These are phyloP conservation scores for Citrus sp. DNA, from an alignment of 345 rosid genomes.

Conservation along the genomic window DNA sequence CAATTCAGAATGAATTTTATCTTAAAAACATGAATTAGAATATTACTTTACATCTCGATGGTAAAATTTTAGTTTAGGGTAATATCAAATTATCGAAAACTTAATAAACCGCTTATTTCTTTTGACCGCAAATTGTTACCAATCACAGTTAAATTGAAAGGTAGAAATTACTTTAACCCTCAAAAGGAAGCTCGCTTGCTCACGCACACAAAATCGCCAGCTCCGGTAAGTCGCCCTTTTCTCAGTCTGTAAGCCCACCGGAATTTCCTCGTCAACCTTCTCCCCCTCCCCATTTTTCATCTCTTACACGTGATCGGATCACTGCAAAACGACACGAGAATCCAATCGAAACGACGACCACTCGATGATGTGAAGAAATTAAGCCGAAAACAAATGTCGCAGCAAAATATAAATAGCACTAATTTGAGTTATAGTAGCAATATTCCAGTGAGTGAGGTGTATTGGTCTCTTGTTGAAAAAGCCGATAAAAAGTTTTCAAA, in stretches of 20 bases:
- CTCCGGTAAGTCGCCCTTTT: not conserved
- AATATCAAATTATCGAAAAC: too few species aligned
- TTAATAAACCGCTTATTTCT: too few species aligned
- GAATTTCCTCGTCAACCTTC: not conserved
- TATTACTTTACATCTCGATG: too few species aligned
- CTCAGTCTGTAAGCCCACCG: not conserved
- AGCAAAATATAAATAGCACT: constrained; percentile 33
- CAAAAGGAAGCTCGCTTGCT: not conserved
- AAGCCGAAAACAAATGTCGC: constrained; percentile 35
- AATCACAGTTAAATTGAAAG: not conserved
- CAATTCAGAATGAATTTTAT: too few species aligned
- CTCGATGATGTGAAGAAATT: not conserved
- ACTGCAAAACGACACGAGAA: not conserved
- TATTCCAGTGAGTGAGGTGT: constrained; percentile 80
- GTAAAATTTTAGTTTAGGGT: too few species aligned
- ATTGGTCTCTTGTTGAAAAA: constrained; percentile 92
- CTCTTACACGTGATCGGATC: not conserved
- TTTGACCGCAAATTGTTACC: too few species aligned
- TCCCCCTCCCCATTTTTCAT: not conserved
- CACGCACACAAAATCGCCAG: not conserved
- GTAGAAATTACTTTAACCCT: too few species aligned
- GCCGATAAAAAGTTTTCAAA: constrained; percentile 96
- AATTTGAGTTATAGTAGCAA: not conserved
- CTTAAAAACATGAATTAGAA: too few species aligned
- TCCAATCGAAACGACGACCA: not conserved